phyloP scores from a whole-genome alignment of 805 yeast genomes.

The Kodamaea leandrae region DNA sequence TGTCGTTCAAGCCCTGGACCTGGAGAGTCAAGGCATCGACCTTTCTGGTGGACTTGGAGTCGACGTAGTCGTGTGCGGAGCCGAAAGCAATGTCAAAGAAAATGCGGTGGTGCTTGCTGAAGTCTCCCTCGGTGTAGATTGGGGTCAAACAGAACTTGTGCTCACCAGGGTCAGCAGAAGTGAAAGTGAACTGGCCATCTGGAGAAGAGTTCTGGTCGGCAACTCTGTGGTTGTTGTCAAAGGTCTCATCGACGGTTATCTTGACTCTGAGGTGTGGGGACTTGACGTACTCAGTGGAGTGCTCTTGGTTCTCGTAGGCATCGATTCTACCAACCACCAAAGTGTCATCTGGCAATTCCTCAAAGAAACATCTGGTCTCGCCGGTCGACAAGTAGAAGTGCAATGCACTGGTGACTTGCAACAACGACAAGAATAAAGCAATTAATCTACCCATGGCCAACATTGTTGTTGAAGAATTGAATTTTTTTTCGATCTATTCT shows the following conservation, averaged over 20 bases:
- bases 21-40: conserved; percentile 52
- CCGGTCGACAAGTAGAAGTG: conserved; percentile 81
- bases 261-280: conserved; percentile 58
- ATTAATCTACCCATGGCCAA: conserved; percentile 7
- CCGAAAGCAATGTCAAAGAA: conserved; percentile 72
- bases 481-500: conserved; percentile 3
- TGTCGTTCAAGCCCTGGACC: conserved; percentile 54
- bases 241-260: conserved; percentile 69
- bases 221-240: conserved; percentile 80
- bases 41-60: conserved; percentile 56
- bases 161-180: conserved; percentile 80
- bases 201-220: conserved; percentile 61
- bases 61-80: conserved; percentile 58
- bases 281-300: conserved; percentile 46
- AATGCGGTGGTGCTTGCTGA: conserved; percentile 61
- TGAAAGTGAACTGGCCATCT: conserved; percentile 70
- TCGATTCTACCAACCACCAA: conserved; percentile 75
- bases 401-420: conserved; percentile 41
- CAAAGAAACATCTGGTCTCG: conserved; percentile 77
- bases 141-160: conserved; percentile 75
- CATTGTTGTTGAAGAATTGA: conserved; percentile 5
- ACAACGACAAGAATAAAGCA: conserved; percentile 11
- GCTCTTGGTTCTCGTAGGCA: conserved; percentile 57
- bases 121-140: conserved; percentile 65
- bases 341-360: conserved; percentile 75